Conservation (phyloP, 352 stramenopile species). For the Phytopythium montanum region DNA sequence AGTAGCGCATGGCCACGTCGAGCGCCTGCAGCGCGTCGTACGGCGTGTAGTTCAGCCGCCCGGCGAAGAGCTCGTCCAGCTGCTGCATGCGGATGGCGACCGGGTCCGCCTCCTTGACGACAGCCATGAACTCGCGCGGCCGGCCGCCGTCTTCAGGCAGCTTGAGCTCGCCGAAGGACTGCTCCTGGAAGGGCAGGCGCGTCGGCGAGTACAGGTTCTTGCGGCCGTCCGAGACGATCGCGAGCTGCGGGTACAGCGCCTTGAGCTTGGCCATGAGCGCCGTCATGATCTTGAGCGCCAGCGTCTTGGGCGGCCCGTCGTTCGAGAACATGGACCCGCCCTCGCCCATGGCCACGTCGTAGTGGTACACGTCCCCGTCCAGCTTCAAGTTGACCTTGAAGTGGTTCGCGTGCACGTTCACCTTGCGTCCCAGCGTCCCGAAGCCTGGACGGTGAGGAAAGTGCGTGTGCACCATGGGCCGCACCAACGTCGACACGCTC, state of each 20-base stretch:
- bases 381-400: constrained; percentile 54
- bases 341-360: constrained; percentile 60
- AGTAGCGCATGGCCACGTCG: constrained; percentile 63
- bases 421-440: constrained; percentile 29
- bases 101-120: constrained; percentile 51
- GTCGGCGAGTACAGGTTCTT: constrained; percentile 57
- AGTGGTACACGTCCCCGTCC: constrained; percentile 61
- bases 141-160: constrained; percentile 42
- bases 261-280: constrained; percentile 35
- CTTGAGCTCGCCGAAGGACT: constrained; percentile 32
- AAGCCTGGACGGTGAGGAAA: constrained; percentile 57
- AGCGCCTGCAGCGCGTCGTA: constrained; percentile 70
- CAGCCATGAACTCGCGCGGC: constrained; percentile 36
- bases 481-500: constrained; percentile 23
- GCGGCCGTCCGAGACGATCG: constrained; percentile 43
- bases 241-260: constrained; percentile 28
- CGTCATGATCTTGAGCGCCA: constrained; percentile 58
- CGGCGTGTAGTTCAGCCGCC: constrained; percentile 66
- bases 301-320: constrained; percentile 47
- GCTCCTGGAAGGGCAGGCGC: constrained; percentile 39
- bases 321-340: constrained; percentile 30
- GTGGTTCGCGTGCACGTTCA: constrained; percentile 61
- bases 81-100: constrained; percentile 64
- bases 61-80: constrained; percentile 47
- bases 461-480: constrained; percentile 30